These are phyloP conservation scores for Xylariaceae sp. DNA, from an alignment of 2,329 filamentous ascomycete genomes.

Conservation along the genomic window DNA sequence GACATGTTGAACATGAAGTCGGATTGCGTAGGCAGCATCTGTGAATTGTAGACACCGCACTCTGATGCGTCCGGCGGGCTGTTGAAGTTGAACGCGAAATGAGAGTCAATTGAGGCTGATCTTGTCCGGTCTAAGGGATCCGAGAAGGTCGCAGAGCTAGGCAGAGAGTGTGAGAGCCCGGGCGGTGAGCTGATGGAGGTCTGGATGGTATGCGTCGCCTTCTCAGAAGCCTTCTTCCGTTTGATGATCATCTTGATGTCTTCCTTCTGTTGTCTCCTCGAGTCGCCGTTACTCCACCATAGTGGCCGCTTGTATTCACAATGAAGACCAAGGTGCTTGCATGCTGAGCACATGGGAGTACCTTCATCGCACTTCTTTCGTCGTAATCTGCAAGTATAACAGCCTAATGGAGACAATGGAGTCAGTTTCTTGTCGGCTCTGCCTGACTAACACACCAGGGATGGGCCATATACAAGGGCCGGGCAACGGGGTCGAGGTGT, in stretches of 20 bases:
- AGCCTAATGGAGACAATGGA: constrained; percentile 40
- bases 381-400: constrained; percentile 62
- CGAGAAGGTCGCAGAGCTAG: constrained; percentile 73
- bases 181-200: constrained; percentile 63
- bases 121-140: constrained; percentile 67
- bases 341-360: constrained; percentile 56
- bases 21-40: constrained; percentile 51
- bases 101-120: constrained; percentile 74
- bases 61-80: constrained; percentile 48
- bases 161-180: constrained; percentile 73
- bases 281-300: constrained; percentile 96
- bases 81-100: constrained; percentile 72
- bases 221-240: constrained; percentile 89
- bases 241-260: constrained; percentile 97
- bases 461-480: constrained; percentile 16
- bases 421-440: constrained; percentile 30
- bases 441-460: constrained; percentile 21
- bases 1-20: constrained; percentile 56
- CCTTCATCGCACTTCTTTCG: constrained; percentile 67
- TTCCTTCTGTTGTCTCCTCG: constrained; percentile 82
- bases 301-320: constrained; percentile 96
- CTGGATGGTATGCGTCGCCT: constrained; percentile 56
- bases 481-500: constrained; percentile 17
- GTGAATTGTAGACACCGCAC: constrained; percentile 56
- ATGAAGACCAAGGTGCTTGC: constrained; percentile 69